These are phyloP conservation scores for Scytalidium sp. DNA, from an alignment of 2,329 filamentous ascomycete species.

Conservation along the genomic window DNA sequence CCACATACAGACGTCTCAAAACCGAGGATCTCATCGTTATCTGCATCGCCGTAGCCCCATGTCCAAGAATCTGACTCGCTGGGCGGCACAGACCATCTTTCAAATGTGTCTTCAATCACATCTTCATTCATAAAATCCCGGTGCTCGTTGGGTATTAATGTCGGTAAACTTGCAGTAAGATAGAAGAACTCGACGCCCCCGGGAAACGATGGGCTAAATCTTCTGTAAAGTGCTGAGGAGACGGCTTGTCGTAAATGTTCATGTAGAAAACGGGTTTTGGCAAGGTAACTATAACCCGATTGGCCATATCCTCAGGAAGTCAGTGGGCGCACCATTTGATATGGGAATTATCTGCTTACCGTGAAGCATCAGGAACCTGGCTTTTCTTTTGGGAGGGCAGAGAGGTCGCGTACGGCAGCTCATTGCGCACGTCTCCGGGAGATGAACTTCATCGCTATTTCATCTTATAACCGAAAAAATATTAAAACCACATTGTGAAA, in stretches of 20 bases:
- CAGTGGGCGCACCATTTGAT: neutral
- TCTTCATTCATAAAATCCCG: neutral
- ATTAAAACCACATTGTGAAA: too few species aligned
- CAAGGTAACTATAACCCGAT: neutral
- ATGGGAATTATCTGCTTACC: neutral
- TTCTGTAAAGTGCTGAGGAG: neutral
- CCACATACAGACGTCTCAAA: neutral
- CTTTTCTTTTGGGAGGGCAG: neutral
- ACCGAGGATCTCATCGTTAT: neutral
- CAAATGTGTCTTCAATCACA: neutral
- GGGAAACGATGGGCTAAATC: neutral
- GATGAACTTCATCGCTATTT: too few species aligned
- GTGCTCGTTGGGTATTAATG: neutral
- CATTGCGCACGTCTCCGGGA: too few species aligned
- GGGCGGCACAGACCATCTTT: neutral
- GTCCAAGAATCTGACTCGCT: neutral
- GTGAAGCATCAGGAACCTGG: neutral
- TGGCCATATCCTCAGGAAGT: neutral
- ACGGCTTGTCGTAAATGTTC: neutral
- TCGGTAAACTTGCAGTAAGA: neutral
- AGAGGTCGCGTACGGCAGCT: too few species aligned
- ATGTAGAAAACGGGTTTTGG: neutral
- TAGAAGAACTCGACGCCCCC: neutral
- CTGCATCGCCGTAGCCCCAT: neutral
- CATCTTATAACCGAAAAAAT: too few species aligned